Conservation (phyloP, 768 basidiomycete species). For the Leccinum rimulosum region DNA sequence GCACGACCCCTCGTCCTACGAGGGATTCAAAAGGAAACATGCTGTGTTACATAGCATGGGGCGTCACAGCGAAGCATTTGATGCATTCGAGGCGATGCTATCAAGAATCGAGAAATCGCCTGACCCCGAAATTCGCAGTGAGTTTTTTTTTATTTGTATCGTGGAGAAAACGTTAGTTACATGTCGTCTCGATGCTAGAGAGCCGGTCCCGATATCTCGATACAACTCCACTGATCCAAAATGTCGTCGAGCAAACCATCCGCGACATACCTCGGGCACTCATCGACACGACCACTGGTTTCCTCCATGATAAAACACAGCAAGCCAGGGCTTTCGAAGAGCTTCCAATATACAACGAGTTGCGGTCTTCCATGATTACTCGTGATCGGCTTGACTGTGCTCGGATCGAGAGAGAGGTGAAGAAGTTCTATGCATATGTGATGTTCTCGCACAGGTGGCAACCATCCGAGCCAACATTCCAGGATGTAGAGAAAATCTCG, state of each 20-base stretch:
- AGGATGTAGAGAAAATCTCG: too few relatives aligned
- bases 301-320: background rate
- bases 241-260: background rate
- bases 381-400: background rate
- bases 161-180: too few relatives aligned
- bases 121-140: too few relatives aligned
- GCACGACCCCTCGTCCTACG: background rate
- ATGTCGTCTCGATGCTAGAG: too few relatives aligned
- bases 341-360: background rate
- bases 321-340: background rate
- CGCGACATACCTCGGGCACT: background rate
- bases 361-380: background rate
- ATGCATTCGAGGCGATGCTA: background rate
- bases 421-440: background rate
- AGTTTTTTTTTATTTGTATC: background rate
- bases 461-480: too few relatives aligned
- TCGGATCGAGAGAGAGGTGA: background rate
- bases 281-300: background rate
- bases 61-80: background rate
- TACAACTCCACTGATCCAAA: background rate
- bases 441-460: background rate
- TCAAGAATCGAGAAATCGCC: background rate
- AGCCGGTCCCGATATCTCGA: background rate
- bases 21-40: constrained; percentile 8
- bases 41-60: background rate